Base-by-base conservation (phyloP, 768 basidiomycete species). In the Boletus speciosus region DNA sequence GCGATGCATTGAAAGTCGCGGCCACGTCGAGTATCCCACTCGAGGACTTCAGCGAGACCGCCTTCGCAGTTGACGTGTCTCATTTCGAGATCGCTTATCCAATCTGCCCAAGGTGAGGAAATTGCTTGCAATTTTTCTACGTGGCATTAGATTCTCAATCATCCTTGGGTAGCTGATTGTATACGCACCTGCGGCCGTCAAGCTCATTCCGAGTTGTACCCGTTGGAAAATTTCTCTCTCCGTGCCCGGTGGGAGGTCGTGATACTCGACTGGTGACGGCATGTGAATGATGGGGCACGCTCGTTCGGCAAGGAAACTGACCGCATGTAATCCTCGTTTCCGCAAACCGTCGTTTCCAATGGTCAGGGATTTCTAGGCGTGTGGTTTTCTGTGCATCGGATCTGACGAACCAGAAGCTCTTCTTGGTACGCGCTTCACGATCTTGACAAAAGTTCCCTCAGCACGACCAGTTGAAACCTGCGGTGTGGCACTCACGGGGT, bases 191-290 rank as follows among this genome's bases (percentile, higher is more conserved):
- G 89, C 86, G 21, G 84, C 79, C 8, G 86, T 85, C 44, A 93
- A 74, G 15, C 81, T 74, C 73, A 90, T 82, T 50, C 90, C 90
- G 38, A 93, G 68, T 60, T 93, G 91, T 15, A 93, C 90, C 27
- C 91, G 77, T 60, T 89, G 86, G 63, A 90, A 90, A 21, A 92
- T 84, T 49, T 93, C 90, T 46, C 90, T 81, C 67, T 93, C 89
- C 5, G 76, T 72, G 6, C 75, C 74, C 12, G 80, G 74, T 2
- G 76, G 66, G 1, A 93, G 71, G 29, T 74, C 66, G 35, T 73
- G 68, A 60, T 92, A 93, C 68, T 90, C 87, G 45, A 90, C 90
- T 91, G 50, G 21, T 11, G 8, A 42, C 2, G 31, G 10, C 31
- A 9, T 9, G 31, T 61, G 36, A 51, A 39, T 16, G 25, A 38